Evolutionary conservation across 257 asterid genomes (phyloP).

Genomic region (Euphrasia confusa): DNA sequence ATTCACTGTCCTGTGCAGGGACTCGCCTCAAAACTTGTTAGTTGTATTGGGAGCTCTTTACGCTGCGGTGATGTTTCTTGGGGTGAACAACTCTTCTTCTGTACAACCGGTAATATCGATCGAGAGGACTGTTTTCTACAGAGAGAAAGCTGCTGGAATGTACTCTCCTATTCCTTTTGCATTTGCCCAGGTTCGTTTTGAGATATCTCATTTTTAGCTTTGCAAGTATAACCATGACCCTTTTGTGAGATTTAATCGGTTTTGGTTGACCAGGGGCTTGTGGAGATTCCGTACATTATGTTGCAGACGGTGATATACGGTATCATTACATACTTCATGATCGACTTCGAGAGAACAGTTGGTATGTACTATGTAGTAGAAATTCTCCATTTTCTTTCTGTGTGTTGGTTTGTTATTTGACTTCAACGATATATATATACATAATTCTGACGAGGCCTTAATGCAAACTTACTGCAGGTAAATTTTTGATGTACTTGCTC

Average conservation of each 20-base stretch:
- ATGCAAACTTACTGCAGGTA: slow-evolving; percentile 31
- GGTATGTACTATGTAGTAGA: slow-evolving; percentile 28
- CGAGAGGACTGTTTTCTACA: slow-evolving; percentile 86
- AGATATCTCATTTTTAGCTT: not conserved
- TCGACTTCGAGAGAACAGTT: slow-evolving; percentile 68
- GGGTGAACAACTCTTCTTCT: slow-evolving; percentile 79
- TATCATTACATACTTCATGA: slow-evolving; percentile 77
- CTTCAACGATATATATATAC: not conserved
- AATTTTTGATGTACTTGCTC: slow-evolving; percentile 35
- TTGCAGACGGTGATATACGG: slow-evolving; percentile 64
- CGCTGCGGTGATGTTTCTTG: slow-evolving; percentile 68
- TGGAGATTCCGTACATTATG: slow-evolving; percentile 74
- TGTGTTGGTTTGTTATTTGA: not conserved
- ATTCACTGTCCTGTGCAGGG: slow-evolving; percentile 32
- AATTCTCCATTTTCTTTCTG: not conserved
- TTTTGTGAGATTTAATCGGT: not conserved
- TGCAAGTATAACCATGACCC: not conserved
- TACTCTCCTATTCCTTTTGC: slow-evolving; percentile 75
- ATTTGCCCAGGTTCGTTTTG: slow-evolving; percentile 60
- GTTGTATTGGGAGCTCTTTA: slow-evolving; percentile 81
- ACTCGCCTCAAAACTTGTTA: slow-evolving; percentile 57
- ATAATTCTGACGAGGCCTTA: not conserved
- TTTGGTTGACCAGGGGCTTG: slow-evolving; percentile 52
- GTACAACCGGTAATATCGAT: slow-evolving; percentile 79
- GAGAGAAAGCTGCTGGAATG: slow-evolving; percentile 94